Evolutionary conservation across 805 yeast genomes (phyloP).

Genomic region (Wickerhamomyces mucosus): DNA sequence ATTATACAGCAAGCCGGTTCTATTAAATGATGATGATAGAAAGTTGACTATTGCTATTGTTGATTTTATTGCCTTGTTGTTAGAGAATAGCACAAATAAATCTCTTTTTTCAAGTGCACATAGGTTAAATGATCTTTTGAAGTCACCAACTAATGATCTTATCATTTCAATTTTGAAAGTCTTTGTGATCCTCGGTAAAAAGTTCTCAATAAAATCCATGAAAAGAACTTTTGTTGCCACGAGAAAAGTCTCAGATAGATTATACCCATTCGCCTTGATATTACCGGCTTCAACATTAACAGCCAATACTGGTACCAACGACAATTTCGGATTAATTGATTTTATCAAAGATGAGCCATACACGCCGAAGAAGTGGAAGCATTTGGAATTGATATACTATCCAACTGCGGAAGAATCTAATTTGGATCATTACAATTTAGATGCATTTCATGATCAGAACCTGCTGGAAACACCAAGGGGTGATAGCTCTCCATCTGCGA

Average conservation of each 20-base stretch:
- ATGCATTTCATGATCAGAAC: background rate
- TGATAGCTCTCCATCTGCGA: constrained; percentile 10
- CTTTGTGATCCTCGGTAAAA: constrained; percentile 49
- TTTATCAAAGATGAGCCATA: constrained; percentile 29
- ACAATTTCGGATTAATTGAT: constrained; percentile 37
- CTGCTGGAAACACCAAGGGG: background rate
- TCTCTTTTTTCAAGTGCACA: constrained; percentile 60
- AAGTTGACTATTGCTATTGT: constrained; percentile 40
- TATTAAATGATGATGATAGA: constrained; percentile 38
- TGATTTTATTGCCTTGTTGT: constrained; percentile 49
- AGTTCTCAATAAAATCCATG: constrained; percentile 37
- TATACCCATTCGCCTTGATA: constrained; percentile 37
- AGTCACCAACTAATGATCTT: constrained; percentile 50
- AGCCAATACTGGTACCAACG: constrained; percentile 24
- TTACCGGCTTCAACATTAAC: constrained; percentile 38
- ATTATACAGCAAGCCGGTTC: constrained; percentile 36
- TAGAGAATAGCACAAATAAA: constrained; percentile 63
- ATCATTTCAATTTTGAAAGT: constrained; percentile 53
- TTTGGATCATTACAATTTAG: background rate
- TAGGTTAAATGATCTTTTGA: constrained; percentile 46
- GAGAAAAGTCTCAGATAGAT: constrained; percentile 18
- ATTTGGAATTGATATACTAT: constrained; percentile 45
- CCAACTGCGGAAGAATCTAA: constrained; percentile 3
- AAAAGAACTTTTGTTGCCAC: constrained; percentile 13
- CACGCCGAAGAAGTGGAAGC: constrained; percentile 49